These are phyloP conservation scores for Calocybe gangraenosa DNA, from an alignment of 768 basidiomycete genomes.

Conservation along the genomic window DNA sequence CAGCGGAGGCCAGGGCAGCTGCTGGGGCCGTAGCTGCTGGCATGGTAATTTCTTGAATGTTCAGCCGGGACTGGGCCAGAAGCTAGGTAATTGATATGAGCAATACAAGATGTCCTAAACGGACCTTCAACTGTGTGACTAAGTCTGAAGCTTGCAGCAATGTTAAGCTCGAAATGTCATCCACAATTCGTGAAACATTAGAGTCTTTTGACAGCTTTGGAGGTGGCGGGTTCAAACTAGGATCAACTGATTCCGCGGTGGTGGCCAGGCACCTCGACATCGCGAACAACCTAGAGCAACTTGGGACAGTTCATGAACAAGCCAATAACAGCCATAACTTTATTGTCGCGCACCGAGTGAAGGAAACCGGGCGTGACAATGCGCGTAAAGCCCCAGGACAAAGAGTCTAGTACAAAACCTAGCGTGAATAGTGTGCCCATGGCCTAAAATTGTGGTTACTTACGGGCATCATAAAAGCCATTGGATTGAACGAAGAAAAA, in stretches of 20 bases:
- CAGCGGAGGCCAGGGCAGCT: constrained; percentile 49
- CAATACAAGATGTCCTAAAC: constrained; percentile 8
- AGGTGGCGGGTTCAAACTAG: constrained; percentile 35
- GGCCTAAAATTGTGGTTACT: constrained; percentile 17
- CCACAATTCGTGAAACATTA: constrained; percentile 78
- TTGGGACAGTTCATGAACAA: constrained; percentile 16
- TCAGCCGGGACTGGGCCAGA: constrained; percentile 68
- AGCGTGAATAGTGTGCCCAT: not conserved
- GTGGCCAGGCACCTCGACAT: constrained; percentile 57
- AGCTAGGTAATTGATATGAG: not conserved
- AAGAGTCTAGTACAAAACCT: constrained; percentile 32
- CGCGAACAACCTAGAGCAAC: constrained; percentile 32
- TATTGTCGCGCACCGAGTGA: constrained; percentile 28
- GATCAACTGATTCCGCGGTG: constrained; percentile 40
- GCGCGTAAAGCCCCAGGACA: constrained; percentile 38
- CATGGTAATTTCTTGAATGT: constrained; percentile 97
- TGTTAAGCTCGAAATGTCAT: constrained; percentile 86
- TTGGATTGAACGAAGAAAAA: constrained; percentile 15
- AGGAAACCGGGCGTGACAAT: constrained; percentile 34
- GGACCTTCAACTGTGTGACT: constrained; percentile 85
- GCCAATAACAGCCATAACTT: constrained; percentile 3
- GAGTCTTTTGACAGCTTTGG: constrained; percentile 49
- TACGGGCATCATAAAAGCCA: constrained; percentile 31
- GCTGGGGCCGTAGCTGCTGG: constrained; percentile 68
- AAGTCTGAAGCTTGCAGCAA: constrained; percentile 95